Evolutionary conservation across 495 filamentous ascomycete species (phyloP).

Genomic region (Aspergillus leporis): DNA sequence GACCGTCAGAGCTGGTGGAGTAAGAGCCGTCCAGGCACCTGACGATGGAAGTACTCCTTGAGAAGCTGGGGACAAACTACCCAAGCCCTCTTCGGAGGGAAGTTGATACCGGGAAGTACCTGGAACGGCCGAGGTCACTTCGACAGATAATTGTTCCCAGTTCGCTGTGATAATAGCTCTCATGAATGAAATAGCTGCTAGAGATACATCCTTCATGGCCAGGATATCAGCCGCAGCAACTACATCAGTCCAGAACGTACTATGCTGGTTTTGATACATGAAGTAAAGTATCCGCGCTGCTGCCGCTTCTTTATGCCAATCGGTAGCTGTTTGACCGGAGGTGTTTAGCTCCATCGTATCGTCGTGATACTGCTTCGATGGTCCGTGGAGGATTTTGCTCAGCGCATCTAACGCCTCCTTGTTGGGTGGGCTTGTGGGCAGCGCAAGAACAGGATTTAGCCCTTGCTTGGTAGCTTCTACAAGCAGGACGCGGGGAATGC

Average conservation of each 20-base stretch:
- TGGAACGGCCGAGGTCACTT: conserved; percentile 16
- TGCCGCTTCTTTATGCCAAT: conserved; percentile 47
- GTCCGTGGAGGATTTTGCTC: conserved; percentile 57
- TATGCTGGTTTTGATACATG: conserved; percentile 51
- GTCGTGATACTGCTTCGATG: conserved; percentile 26
- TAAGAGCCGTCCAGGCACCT: conserved; percentile 52
- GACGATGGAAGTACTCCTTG: conserved; percentile 44
- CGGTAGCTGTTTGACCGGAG: conserved; percentile 38
- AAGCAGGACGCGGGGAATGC: conserved; percentile 56
- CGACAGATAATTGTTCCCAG: conserved; percentile 46
- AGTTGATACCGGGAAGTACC: conserved; percentile 40
- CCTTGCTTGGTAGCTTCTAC: conserved; percentile 48
- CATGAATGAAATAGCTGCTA: conserved; percentile 57
- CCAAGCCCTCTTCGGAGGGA: conserved; percentile 43
- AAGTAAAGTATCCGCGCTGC: conserved; percentile 60
- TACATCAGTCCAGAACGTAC: conserved; percentile 53
- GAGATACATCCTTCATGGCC: conserved; percentile 57
- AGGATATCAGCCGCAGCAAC: conserved; percentile 56
- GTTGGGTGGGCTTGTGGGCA: conserved; percentile 53
- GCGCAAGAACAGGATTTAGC: conserved; percentile 45
- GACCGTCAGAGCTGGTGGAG: conserved; percentile 50
- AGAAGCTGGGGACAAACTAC: conserved; percentile 35
- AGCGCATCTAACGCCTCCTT: conserved; percentile 56
- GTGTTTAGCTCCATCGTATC: conserved; percentile 35
- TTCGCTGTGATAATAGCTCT: conserved; percentile 54